A percentile compares a stretch with the other conserved stretches of the same genome.
Evolutionary conservation across 768 basidiomycete species (phyloP).

Genomic region (Russula griseocarnosa): DNA sequence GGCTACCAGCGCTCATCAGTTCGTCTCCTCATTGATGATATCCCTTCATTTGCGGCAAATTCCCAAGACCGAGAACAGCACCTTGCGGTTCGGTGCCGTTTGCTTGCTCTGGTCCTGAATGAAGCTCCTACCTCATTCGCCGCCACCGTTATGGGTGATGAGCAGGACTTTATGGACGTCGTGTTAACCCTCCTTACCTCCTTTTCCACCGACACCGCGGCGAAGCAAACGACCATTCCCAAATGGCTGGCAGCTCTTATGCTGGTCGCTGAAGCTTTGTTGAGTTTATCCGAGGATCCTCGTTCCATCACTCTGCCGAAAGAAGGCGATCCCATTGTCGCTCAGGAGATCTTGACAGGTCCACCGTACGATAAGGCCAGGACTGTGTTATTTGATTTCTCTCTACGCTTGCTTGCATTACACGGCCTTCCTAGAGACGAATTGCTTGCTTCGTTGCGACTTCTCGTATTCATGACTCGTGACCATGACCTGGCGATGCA

Average conservation of each 20-base stretch:
- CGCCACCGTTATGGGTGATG: constrained; percentile 42
- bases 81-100: constrained; percentile 75
- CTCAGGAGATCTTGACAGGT: constrained; percentile 53
- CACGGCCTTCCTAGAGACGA: constrained; percentile 72
- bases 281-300: constrained; percentile 73
- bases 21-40: constrained; percentile 69
- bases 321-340: constrained; percentile 58
- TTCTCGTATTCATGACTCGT: constrained; percentile 81
- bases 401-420: constrained; percentile 62
- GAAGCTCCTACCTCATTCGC: constrained; percentile 64
- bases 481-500: constrained; percentile 59
- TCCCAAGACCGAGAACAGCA: constrained; percentile 74
- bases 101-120: constrained; percentile 78
- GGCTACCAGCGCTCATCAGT: constrained; percentile 63
- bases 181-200: constrained; percentile 65
- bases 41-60: constrained; percentile 60
- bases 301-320: constrained; percentile 60
- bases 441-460: constrained; percentile 71
- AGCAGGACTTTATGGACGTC: constrained; percentile 59
- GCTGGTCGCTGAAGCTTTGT: constrained; percentile 78
- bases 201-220: constrained; percentile 46
- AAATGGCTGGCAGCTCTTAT: constrained; percentile 87
- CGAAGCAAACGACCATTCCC: constrained; percentile 56
- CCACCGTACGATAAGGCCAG: constrained; percentile 61
- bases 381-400: constrained; percentile 68